phyloP scores from a whole-genome alignment of 768 basidiomycete genomes.

The Psilocybe tampanensis region DNA sequence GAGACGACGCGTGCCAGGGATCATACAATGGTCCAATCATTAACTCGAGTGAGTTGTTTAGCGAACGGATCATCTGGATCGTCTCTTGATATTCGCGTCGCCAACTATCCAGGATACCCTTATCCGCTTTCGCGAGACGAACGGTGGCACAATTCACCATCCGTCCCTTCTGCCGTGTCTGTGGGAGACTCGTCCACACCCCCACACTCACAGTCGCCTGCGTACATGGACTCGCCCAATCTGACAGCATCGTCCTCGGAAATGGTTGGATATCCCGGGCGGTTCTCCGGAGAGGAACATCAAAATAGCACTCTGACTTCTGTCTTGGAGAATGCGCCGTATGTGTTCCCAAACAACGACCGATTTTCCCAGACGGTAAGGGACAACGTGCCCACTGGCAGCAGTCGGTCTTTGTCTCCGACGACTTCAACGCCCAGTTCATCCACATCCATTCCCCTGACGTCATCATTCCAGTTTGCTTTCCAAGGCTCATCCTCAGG shows the following conservation, averaged over 20 bases:
- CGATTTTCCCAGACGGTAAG: slow-evolving; percentile 23
- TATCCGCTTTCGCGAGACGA: slow-evolving; percentile 41
- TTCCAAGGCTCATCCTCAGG: slow-evolving; percentile 56
- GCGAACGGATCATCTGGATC: slow-evolving; percentile 31
- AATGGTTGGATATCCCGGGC: slow-evolving; percentile 25
- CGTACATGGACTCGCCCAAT: slow-evolving; percentile 60
- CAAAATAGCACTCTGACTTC: slow-evolving; percentile 24
- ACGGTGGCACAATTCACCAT: slow-evolving; percentile 38
- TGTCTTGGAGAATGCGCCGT: slow-evolving; percentile 27
- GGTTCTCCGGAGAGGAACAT: slow-evolving; percentile 31
- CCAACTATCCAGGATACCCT: slow-evolving; percentile 57
- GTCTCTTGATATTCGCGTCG: slow-evolving; percentile 39
- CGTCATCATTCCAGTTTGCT: slow-evolving; percentile 67
- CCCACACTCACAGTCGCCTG: slow-evolving; percentile 54
- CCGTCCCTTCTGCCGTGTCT: slow-evolving; percentile 41
- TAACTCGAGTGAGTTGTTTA: slow-evolving; percentile 17
- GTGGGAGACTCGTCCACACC: slow-evolving; percentile 41
- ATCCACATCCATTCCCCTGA: slow-evolving; percentile 63
- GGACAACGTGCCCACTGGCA: slow-evolving; percentile 28
- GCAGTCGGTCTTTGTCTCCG: slow-evolving; percentile 75
- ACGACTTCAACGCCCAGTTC: slow-evolving; percentile 58
- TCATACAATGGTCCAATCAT: slow-evolving; percentile 44
- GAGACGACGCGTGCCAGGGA: slow-evolving; percentile 49
- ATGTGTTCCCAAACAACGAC: slow-evolving; percentile 26
- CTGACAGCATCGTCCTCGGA: slow-evolving; percentile 36